Conservation (phyloP, 208 protist species). For the Crithidia expoeki region DNA sequence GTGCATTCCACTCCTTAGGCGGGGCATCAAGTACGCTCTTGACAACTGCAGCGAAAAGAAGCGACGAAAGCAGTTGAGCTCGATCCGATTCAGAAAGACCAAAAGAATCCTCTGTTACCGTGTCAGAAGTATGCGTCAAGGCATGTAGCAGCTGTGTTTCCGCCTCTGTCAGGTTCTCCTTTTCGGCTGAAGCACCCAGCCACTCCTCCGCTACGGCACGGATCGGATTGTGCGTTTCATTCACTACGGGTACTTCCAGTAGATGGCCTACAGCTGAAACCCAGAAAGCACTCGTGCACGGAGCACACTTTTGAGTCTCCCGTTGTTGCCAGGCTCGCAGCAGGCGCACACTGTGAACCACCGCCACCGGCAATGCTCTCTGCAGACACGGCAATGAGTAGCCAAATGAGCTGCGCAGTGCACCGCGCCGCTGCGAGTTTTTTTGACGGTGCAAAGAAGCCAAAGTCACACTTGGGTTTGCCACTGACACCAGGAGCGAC, state of each 20-base stretch:
- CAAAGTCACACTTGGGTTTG: slow-evolving; percentile 39
- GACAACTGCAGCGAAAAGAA: slow-evolving; percentile 2
- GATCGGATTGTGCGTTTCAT: slow-evolving; percentile 6
- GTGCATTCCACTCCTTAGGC: slow-evolving; percentile 16
- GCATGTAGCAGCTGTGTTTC: slow-evolving; percentile 11
- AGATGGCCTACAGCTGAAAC: slow-evolving; percentile 61
- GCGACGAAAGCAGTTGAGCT: neutral
- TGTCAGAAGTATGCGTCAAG: neutral
- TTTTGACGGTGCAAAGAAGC: slow-evolving; percentile 34
- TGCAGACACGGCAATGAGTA: slow-evolving; percentile 55
- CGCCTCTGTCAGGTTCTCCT: neutral
- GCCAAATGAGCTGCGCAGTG: slow-evolving; percentile 66
- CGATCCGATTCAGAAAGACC: neutral
- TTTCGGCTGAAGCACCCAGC: neutral
- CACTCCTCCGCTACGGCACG: slow-evolving; percentile 1
- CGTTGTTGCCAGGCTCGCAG: slow-evolving; percentile 45
- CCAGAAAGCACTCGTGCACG: slow-evolving; percentile 60
- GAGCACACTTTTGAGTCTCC: slow-evolving; percentile 1
- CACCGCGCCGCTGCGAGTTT: slow-evolving; percentile 32
- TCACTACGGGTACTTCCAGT: neutral
- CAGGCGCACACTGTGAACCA: slow-evolving; percentile 40
- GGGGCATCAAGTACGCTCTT: neutral
- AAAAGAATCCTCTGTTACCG: neutral
- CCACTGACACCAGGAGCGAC: slow-evolving; percentile 53
- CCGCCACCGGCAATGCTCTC: slow-evolving; percentile 43